phyloP scores from a whole-genome alignment of 2,329 filamentous ascomycete genomes.

The Epichloe festucae region DNA sequence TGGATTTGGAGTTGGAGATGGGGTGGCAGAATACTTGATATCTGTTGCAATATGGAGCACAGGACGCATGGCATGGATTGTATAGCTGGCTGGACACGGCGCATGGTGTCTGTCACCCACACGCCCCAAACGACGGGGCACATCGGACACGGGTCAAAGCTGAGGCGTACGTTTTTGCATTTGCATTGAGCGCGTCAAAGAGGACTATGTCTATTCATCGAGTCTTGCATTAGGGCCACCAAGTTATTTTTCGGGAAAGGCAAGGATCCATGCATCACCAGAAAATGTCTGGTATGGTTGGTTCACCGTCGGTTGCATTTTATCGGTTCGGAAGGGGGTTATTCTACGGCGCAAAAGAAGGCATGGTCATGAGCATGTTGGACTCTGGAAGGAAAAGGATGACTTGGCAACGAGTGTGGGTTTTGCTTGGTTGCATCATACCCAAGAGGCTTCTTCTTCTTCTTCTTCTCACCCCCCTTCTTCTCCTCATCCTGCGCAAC shows the following conservation, averaged over 20 bases:
- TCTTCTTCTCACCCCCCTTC: not conserved
- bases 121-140: constrained; percentile 1
- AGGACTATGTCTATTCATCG: constrained; percentile 4
- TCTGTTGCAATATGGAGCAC: constrained; percentile 2
- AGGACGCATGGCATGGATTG: constrained; percentile 5
- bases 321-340: not conserved
- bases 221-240: constrained; percentile 4
- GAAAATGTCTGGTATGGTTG: constrained; percentile 2
- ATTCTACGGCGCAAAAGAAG: constrained; percentile 2
- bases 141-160: constrained; percentile 1
- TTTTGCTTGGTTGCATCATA: not conserved
- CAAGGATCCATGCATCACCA: constrained; percentile 5
- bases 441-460: not conserved
- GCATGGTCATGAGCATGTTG: constrained; percentile 4
- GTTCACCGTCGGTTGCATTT: constrained; percentile 3
- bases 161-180: constrained; percentile 3
- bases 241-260: not conserved
- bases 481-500: not conserved
- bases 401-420: no score
- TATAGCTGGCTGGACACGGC: constrained; percentile 1
- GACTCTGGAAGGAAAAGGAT: not conserved
- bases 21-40: constrained; percentile 2
- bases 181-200: constrained; percentile 4
- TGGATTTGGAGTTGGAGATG: constrained; percentile 4
- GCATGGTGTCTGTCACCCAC: constrained; percentile 3